Conservation (phyloP, 176 grass and related monocot genomes). For the Eremochloa ophiuroides region DNA sequence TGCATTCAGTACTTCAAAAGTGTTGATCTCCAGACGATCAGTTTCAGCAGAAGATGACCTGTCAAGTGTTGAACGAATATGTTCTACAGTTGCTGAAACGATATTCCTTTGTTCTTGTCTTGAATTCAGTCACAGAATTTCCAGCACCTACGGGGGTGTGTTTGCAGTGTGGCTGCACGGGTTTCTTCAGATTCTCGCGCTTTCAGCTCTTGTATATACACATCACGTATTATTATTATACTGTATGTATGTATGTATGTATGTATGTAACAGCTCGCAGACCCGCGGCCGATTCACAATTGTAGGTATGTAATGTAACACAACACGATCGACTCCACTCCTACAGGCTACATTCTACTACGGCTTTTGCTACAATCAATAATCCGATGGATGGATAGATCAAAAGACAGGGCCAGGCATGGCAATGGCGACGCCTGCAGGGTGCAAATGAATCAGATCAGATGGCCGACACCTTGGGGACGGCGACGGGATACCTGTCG, state of each 20-base stretch:
- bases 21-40: not conserved
- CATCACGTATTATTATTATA: no score
- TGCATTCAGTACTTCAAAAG: not conserved
- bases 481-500: constrained; percentile 36
- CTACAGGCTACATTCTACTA: not conserved
- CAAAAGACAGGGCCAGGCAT: not conserved
- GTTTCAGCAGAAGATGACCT: not conserved
- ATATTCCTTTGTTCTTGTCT: no score
- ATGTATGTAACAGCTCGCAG: not conserved
- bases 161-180: no score
- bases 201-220: no score
- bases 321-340: not conserved
- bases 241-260: no score
- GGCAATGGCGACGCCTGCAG: not conserved
- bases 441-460: not conserved
- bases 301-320: not conserved
- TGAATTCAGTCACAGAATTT: no score
- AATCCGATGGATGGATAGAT: not conserved
- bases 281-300: not conserved
- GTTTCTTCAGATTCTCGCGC: no score
- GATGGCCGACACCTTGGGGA: constrained; percentile 34
- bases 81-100: not conserved
- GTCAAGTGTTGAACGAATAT: not conserved
- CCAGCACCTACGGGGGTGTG: no score
- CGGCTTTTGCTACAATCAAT: not conserved